Percentiles rank a stretch among this genome's conserved stretches.
Evolutionary conservation across 208 protist species (phyloP).

Genomic region (Crithidia acanthocephali): DNA sequence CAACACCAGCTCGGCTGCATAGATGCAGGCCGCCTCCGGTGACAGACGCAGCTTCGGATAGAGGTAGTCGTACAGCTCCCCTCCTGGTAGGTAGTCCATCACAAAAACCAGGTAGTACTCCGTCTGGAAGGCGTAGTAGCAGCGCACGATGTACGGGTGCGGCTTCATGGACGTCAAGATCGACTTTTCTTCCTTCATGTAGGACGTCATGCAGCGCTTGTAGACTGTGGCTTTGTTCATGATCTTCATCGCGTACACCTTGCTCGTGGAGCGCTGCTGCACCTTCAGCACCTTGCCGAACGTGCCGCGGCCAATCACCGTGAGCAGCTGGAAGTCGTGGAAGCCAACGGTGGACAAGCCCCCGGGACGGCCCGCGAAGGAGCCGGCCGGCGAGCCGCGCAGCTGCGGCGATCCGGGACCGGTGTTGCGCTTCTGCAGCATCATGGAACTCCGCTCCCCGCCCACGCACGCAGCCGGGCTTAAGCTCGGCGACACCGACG

Average conservation of each 20-base stretch:
- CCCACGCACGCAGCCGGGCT: constrained; percentile 15
- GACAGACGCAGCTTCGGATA: constrained; percentile 66
- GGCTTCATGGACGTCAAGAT: constrained; percentile 79
- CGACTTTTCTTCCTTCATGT: constrained; percentile 85
- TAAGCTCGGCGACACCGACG: background rate
- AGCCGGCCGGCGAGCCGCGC: background rate
- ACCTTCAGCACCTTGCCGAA: constrained; percentile 97
- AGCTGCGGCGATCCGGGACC: constrained; percentile 2
- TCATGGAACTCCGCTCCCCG: constrained; percentile 20
- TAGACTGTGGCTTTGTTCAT: constrained; percentile 86
- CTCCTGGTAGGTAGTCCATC: constrained; percentile 94
- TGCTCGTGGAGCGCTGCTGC: constrained; percentile 42
- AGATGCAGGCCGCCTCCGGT: constrained; percentile 70
- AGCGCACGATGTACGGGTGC: constrained; percentile 89
- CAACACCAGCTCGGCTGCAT: constrained; percentile 91
- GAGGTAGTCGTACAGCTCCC: constrained; percentile 94
- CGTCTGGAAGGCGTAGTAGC: constrained; percentile 90
- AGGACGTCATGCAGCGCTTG: constrained; percentile 83
- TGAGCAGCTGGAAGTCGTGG: constrained; percentile 90
- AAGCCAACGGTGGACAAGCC: constrained; percentile 42
- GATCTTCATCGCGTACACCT: constrained; percentile 94
- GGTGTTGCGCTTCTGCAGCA: constrained; percentile 23
- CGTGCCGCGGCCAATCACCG: constrained; percentile 90
- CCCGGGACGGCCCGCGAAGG: constrained; percentile 4
- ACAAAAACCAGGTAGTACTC: constrained; percentile 90